Conservation (phyloP, 176 grass and related monocot species). For the Bonia amplexicaulis region DNA sequence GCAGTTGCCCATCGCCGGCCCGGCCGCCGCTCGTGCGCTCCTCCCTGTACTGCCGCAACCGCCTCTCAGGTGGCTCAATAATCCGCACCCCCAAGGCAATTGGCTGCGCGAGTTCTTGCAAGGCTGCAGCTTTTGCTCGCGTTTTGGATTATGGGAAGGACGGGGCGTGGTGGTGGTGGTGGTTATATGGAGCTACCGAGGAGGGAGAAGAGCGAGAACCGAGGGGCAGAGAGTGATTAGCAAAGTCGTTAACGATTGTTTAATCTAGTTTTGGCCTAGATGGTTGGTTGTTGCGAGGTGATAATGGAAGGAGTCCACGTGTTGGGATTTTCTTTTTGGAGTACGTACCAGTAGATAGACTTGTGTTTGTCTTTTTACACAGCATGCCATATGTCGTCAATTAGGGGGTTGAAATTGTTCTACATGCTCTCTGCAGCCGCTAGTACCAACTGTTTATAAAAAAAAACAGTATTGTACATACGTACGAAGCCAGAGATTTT, state of each 20-base stretch:
- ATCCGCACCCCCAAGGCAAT: neutral
- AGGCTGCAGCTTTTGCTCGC: neutral
- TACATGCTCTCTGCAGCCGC: neutral
- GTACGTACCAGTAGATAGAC: neutral
- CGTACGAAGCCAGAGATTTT: too few species aligned
- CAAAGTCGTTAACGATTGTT: neutral
- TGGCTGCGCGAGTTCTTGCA: neutral
- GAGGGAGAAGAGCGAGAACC: neutral
- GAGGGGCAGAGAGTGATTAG: neutral
- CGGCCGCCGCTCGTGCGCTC: neutral
- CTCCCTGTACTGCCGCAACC: neutral
- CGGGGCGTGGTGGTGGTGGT: neutral
- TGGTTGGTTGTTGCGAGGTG: conserved; percentile 2
- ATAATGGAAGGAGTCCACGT: conserved; percentile 26
- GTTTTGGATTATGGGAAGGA: neutral
- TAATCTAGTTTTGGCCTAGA: neutral
- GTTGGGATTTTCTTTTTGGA: neutral
- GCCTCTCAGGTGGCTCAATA: neutral
- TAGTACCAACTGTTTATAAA: neutral
- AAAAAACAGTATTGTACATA: too few species aligned
- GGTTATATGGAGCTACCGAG: conserved; percentile 20
- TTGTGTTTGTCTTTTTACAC: neutral
- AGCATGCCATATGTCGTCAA: neutral
- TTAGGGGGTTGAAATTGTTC: neutral
- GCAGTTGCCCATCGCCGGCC: conserved; percentile 63